These are phyloP conservation scores for Trichocomaceae sp. DNA, from an alignment of 2,329 filamentous ascomycete genomes.

Conservation along the genomic window DNA sequence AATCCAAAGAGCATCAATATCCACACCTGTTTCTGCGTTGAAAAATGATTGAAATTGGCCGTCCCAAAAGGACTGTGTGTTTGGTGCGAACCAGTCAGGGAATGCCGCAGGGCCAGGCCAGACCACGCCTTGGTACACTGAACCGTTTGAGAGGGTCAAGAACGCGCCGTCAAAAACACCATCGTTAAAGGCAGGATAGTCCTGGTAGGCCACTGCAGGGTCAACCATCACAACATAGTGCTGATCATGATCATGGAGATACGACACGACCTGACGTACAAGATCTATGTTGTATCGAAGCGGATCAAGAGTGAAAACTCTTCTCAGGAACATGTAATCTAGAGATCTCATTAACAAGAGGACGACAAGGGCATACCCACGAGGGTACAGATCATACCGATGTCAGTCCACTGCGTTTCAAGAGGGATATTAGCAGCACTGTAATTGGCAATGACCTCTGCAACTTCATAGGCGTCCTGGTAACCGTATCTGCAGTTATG, in stretches of 20 bases:
- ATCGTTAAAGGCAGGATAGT: constrained; percentile 48
- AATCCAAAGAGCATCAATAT: constrained; percentile 74
- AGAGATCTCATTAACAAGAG: background rate
- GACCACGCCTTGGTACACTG: constrained; percentile 55
- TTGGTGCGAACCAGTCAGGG: constrained; percentile 69
- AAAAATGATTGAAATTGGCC: constrained; percentile 62
- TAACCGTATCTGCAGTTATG: constrained; percentile 62
- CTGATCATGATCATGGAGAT: constrained; percentile 61
- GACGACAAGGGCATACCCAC: background rate
- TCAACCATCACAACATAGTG: constrained; percentile 76
- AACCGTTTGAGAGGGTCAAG: constrained; percentile 49
- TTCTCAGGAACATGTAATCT: constrained; percentile 34
- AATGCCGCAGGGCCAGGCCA: constrained; percentile 70
- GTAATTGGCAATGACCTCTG: constrained; percentile 40
- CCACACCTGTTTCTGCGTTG: constrained; percentile 54
- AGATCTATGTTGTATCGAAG: constrained; percentile 33
- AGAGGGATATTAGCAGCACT: constrained; percentile 36
- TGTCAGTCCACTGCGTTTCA: constrained; percentile 43
- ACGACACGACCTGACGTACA: constrained; percentile 59
- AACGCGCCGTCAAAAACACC: constrained; percentile 55
- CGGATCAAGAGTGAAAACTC: constrained; percentile 36
- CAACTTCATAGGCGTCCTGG: constrained; percentile 41
- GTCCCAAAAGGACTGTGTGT: constrained; percentile 62
- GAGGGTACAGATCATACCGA: constrained; percentile 17
- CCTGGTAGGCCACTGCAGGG: constrained; percentile 34